A percentile compares a stretch with the other conserved stretches of the same genome.
phyloP scores from a whole-genome alignment of 1,284 basidiomycete genomes.

The Inonotus hispidus region DNA sequence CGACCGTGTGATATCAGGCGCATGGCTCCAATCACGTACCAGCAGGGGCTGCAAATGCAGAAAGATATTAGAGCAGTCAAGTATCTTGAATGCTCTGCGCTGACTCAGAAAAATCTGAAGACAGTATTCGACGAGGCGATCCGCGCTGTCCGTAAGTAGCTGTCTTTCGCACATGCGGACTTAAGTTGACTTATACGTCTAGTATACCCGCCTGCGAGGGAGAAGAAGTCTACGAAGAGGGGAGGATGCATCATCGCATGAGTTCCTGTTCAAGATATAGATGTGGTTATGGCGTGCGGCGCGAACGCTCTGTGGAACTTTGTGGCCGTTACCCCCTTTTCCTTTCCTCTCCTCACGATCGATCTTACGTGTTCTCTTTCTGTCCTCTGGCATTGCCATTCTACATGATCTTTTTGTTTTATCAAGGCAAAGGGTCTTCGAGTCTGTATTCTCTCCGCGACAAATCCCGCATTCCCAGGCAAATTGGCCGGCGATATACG shows the following conservation, averaged over 20 bases:
- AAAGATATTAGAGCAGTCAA: conserved; percentile 95
- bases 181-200: conserved; percentile 18
- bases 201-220: conserved; percentile 73
- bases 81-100: conserved; percentile 95
- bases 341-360: conserved; percentile 2
- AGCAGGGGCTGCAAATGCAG: conserved; percentile 87
- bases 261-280: conserved; percentile 24
- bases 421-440: conserved; percentile 10
- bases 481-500: neutral
- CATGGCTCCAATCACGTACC: conserved; percentile 91
- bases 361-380: conserved; percentile 6
- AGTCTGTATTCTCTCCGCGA: neutral
- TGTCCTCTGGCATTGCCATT: conserved; percentile 8
- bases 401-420: conserved; percentile 13
- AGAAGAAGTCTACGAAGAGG: conserved; percentile 42
- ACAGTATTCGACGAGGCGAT: conserved; percentile 97
- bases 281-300: conserved; percentile 4
- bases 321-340: neutral
- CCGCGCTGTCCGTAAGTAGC: conserved; percentile 77
- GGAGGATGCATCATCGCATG: conserved; percentile 67
- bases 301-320: conserved; percentile 4
- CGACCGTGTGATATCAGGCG: conserved; percentile 47
- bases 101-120: conserved; percentile 97
- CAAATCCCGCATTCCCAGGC: neutral
- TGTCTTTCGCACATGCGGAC: conserved; percentile 6